Conservation (phyloP, 2,329 filamentous ascomycete species). For the Huntiella decipiens region DNA sequence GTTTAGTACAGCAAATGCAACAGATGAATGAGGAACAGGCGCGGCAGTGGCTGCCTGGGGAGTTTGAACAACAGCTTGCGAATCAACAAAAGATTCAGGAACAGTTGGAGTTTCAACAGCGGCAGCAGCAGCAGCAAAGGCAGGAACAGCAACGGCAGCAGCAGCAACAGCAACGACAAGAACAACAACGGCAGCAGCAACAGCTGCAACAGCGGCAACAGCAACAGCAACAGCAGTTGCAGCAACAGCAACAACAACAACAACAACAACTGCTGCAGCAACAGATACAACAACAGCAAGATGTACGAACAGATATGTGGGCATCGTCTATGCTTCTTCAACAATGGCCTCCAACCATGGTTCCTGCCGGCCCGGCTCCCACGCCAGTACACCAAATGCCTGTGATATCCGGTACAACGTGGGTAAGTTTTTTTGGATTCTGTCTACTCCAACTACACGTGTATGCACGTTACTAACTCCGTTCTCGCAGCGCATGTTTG, state of each 20-base stretch:
- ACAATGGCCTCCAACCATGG: no score
- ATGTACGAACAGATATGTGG: not conserved
- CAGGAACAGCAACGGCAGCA: not conserved
- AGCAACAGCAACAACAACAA: not conserved
- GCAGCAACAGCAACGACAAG: not conserved
- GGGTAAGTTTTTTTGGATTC: not conserved
- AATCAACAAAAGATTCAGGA: not conserved
- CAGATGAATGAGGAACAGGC: no score
- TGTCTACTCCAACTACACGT: no score
- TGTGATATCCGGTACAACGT: not conserved
- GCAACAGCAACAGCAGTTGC: not conserved
- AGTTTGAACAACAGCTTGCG: not conserved
- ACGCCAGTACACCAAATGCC: not conserved
- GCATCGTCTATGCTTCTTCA: not conserved
- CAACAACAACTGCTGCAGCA: not conserved
- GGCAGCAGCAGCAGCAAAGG: not conserved
- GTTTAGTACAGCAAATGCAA: no score
- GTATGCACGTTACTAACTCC: no score
- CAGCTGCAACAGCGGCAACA: not conserved
- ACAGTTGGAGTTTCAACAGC: not conserved
- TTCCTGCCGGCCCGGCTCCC: no score
- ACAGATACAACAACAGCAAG: not conserved
- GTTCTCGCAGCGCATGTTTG: constrained; percentile 1
- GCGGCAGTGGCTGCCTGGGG: no score
- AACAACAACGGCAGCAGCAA: not conserved